These are phyloP conservation scores for Malassezia nana DNA, from an alignment of 1,284 basidiomycete species.

Conservation along the genomic window DNA sequence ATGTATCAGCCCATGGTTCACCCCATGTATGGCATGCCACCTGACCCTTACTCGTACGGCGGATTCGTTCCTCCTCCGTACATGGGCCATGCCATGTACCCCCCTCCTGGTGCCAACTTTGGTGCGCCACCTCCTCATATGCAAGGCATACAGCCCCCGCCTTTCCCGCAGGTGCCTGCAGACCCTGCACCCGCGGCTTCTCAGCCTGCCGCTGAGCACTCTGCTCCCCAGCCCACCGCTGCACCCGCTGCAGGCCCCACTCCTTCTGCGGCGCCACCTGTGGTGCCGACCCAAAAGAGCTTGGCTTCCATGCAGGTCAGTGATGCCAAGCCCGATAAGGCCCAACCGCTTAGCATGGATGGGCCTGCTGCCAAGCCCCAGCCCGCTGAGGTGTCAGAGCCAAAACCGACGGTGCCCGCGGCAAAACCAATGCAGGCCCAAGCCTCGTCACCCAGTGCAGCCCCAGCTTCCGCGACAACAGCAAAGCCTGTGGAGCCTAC, in stretches of 20 bases:
- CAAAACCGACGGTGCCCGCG: too few species aligned
- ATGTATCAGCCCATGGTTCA: conserved; percentile 6
- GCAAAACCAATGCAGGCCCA: too few species aligned
- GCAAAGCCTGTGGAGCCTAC: background rate
- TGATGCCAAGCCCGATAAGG: conserved; percentile 10
- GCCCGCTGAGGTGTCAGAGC: background rate
- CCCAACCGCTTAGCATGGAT: background rate
- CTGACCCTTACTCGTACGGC: background rate
- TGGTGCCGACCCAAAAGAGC: too few species aligned
- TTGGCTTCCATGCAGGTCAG: background rate
- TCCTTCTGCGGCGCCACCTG: too few species aligned
- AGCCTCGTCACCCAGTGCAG: too few species aligned
- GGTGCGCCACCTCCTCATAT: conserved; percentile 24
- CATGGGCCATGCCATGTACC: conserved; percentile 3
- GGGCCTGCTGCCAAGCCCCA: background rate
- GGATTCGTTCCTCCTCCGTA: background rate
- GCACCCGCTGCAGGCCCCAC: too few species aligned
- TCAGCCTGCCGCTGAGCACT: background rate
- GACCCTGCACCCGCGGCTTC: background rate
- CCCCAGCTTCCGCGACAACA: too few species aligned
- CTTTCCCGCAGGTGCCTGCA: background rate
- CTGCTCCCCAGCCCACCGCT: conserved; percentile 19
- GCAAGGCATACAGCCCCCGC: conserved; percentile 17
- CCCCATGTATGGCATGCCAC: conserved; percentile 13
- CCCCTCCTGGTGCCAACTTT: conserved; percentile 3